These are phyloP conservation scores for Sugiyamaella americana DNA, from an alignment of 805 yeast genomes.

Conservation along the genomic window DNA sequence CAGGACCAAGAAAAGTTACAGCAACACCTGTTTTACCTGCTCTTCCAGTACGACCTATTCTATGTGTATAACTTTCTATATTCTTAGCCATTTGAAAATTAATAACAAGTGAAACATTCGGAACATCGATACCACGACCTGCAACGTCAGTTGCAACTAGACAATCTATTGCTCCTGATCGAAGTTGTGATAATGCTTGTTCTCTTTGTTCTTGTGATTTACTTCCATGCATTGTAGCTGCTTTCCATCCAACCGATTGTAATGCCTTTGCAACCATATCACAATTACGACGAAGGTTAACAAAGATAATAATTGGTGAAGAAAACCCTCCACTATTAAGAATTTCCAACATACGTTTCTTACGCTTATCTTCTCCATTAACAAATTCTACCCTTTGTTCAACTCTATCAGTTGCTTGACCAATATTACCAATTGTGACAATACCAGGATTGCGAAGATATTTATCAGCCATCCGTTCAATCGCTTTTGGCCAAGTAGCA, in stretches of 20 bases:
- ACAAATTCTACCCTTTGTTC: slow-evolving; percentile 60
- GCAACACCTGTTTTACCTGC: slow-evolving; percentile 81
- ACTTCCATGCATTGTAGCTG: slow-evolving; percentile 76
- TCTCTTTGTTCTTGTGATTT: slow-evolving; percentile 84
- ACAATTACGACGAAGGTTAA: slow-evolving; percentile 67
- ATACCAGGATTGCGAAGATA: slow-evolving; percentile 57
- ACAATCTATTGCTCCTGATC: slow-evolving; percentile 49
- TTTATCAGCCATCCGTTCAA: slow-evolving; percentile 58
- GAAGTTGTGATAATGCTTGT: slow-evolving; percentile 55
- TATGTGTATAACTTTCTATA: slow-evolving; percentile 81
- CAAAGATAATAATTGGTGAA: slow-evolving; percentile 74
- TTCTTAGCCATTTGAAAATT: slow-evolving; percentile 77
- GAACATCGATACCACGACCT: slow-evolving; percentile 92
- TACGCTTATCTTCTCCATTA: slow-evolving; percentile 40
- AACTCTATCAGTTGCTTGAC: slow-evolving; percentile 61
- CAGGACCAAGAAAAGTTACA: slow-evolving; percentile 59
- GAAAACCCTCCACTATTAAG: slow-evolving; percentile 31
- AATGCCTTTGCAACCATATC: slow-evolving; percentile 58
- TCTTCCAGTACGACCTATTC: slow-evolving; percentile 96
- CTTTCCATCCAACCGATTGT: slow-evolving; percentile 38
- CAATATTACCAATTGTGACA: slow-evolving; percentile 61
- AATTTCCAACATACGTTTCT: slow-evolving; percentile 39
- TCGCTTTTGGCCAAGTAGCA: slow-evolving; percentile 79
- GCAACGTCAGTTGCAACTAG: slow-evolving; percentile 93
- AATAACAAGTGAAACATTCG: slow-evolving; percentile 74